phyloP scores from a whole-genome alignment of 176 grass and related monocot species.

The Oryza glaberrima region DNA sequence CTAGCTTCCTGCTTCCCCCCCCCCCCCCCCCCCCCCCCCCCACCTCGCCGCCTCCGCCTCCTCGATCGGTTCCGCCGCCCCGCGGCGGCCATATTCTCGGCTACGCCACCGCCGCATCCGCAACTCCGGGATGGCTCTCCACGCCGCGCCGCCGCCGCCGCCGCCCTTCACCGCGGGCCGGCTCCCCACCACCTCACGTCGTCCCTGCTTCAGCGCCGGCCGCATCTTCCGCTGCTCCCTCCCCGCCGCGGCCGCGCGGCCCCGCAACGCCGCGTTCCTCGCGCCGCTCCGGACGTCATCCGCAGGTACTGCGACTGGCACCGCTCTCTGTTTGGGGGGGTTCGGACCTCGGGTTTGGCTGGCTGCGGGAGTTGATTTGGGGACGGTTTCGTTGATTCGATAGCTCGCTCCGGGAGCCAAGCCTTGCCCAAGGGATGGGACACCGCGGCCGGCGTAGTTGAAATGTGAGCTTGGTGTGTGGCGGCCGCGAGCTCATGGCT shows the following conservation, averaged over 20 bases:
- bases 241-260: background rate
- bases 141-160: background rate
- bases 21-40: background rate
- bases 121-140: conserved; percentile 47
- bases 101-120: background rate
- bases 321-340: background rate
- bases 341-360: background rate
- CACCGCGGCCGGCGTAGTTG: background rate
- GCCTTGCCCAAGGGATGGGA: background rate
- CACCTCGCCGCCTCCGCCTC: background rate
- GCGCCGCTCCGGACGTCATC: conserved; percentile 15
- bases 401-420: background rate
- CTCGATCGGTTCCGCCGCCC: background rate
- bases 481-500: background rate
- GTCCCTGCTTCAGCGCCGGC: conserved; percentile 1
- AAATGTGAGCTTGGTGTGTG: conserved; percentile 23
- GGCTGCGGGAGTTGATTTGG: background rate
- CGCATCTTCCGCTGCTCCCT: conserved; percentile 5
- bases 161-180: conserved; percentile 20
- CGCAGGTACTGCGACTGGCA: conserved; percentile 33
- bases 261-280: background rate
- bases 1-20: background rate
- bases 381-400: background rate
- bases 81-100: too few relatives aligned
- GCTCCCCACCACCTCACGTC: background rate